A percentile compares a stretch with the other conserved stretches of the same genome.
phyloP scores from a whole-genome alignment of 2,329 filamentous ascomycete species.

The Lasiodiplodia theobromae region DNA sequence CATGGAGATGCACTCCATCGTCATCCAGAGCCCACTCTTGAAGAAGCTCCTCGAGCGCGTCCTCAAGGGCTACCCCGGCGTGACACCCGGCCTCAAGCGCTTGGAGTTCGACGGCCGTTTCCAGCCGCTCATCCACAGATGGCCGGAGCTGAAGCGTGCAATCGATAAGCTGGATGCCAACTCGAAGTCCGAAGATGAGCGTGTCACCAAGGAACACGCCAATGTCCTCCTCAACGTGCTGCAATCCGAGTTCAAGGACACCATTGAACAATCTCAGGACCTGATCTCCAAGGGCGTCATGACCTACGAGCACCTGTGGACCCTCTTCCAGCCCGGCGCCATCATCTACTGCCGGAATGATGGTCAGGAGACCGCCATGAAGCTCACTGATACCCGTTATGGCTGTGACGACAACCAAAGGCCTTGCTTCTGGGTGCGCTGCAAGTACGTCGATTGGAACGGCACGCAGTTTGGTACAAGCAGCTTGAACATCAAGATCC shows the following conservation, averaged over 20 bases:
- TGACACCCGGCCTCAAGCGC: slow-evolving; percentile 65
- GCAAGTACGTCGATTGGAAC: slow-evolving; percentile 48
- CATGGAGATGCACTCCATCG: slow-evolving; percentile 67
- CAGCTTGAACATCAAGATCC: slow-evolving; percentile 39
- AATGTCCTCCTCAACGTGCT: slow-evolving; percentile 48
- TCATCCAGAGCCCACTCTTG: slow-evolving; percentile 68
- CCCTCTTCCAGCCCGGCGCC: slow-evolving; percentile 50
- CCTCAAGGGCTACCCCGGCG: slow-evolving; percentile 65
- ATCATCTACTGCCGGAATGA: slow-evolving; percentile 45
- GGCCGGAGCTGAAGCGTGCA: slow-evolving; percentile 50
- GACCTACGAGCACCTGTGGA: slow-evolving; percentile 54
- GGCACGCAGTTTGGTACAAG: slow-evolving; percentile 43
- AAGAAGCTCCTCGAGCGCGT: slow-evolving; percentile 64
- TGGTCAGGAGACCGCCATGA: slow-evolving; percentile 44
- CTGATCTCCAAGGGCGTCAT: slow-evolving; percentile 50
- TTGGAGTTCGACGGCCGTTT: slow-evolving; percentile 69
- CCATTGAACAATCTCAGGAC: slow-evolving; percentile 51
- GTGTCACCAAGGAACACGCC: slow-evolving; percentile 48
- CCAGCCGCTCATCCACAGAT: slow-evolving; percentile 70
- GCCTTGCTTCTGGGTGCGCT: slow-evolving; percentile 47
- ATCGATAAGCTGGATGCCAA: slow-evolving; percentile 24
- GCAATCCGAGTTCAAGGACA: slow-evolving; percentile 49
- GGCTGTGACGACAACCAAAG: slow-evolving; percentile 43
- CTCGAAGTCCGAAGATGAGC: slow-evolving; percentile 36
- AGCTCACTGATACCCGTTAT: slow-evolving; percentile 41